phyloP scores from a whole-genome alignment of 441 rosid species.

The Capsella rubella region DNA sequence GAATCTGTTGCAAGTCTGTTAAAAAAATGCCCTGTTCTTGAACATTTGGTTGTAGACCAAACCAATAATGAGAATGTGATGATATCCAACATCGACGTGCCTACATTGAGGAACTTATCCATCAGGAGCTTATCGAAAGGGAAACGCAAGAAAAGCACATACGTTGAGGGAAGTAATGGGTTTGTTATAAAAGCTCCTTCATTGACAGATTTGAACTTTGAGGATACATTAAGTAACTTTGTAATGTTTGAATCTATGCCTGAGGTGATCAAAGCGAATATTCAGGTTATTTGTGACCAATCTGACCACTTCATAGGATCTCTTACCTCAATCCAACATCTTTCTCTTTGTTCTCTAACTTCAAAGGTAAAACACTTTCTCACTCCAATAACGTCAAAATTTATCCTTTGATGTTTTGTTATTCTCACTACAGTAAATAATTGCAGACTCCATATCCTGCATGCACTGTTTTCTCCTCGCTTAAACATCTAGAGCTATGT shows the following conservation, averaged over 20 bases:
- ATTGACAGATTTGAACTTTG: slow-evolving; percentile 1
- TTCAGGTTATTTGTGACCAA: slow-evolving; percentile 6
- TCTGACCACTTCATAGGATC: slow-evolving; percentile 31
- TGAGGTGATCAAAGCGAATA: slow-evolving; percentile 14
- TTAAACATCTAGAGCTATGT: slow-evolving; percentile 30
- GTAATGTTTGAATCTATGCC: slow-evolving; percentile 10
- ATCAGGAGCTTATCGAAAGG: neutral
- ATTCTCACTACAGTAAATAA: neutral
- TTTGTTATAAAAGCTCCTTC: slow-evolving; percentile 31
- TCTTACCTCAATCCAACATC: slow-evolving; percentile 24
- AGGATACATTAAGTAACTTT: slow-evolving; percentile 18
- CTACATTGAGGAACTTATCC: slow-evolving; percentile 27
- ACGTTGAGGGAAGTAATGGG: neutral
- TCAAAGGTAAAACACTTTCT: slow-evolving; percentile 5
- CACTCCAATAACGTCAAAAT: neutral
- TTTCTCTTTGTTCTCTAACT: slow-evolving; percentile 17
- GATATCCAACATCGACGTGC: slow-evolving; percentile 15
- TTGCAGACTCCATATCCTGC: slow-evolving; percentile 20
- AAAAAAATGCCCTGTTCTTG: neutral
- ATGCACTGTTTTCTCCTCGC: slow-evolving; percentile 4
- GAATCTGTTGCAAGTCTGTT: neutral
- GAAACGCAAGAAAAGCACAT: neutral
- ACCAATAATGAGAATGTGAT: neutral
- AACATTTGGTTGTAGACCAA: slow-evolving; percentile 13
- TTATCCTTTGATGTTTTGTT: neutral